Base-by-base conservation (phyloP, 225 moss, liverwort and hornwort species). In the Sphagnum contortum region DNA sequence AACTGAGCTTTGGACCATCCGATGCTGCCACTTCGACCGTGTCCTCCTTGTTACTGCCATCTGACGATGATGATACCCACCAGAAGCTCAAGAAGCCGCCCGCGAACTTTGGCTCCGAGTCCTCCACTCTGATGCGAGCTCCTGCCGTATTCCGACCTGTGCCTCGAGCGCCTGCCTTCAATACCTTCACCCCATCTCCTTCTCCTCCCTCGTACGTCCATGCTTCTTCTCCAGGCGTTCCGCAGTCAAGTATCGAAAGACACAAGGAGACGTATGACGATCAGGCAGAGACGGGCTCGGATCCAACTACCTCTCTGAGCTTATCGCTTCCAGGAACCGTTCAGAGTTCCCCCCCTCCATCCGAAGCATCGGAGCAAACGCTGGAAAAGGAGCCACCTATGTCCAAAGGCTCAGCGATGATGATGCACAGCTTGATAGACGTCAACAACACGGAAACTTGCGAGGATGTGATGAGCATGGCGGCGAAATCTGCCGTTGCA, bases 231-330 rank as follows among this genome's bases (percentile, higher is more conserved):
- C 29, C 29, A 29, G 29, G 29, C 29, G 29, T 29, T 29, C 29
- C 29, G 29, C 29, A 29, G 29, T 29, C 29, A 29, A 29, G 29
- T 29, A 29, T 29, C 29, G 29, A 29, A 29, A 29, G 29, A 29
- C 29, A 29, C 29, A 29, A 29, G 0, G 29, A 29, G 29, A 29
- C 29, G 0, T 29, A 29, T 29, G 29, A 29, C 29, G 29, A 29
- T 29, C 29, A 29, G 29, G 29, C 29, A 29, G 29, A 29, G 29
- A 29, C 29, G 47, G 81, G 73, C 63, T 84, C 79, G 54, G 95
- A 96, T 63, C 96, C 96, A 2, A 89, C 90, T 1, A 96, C 96
- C 0, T 96, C 96, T 4, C 55, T 96, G 48, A 72, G 90, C 57
- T 81, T 96, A 44, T 96, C 92, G 1, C 70, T 96, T 3, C 96